Conservation (phyloP, 495 filamentous ascomycete species). For the Podospora didyma region DNA sequence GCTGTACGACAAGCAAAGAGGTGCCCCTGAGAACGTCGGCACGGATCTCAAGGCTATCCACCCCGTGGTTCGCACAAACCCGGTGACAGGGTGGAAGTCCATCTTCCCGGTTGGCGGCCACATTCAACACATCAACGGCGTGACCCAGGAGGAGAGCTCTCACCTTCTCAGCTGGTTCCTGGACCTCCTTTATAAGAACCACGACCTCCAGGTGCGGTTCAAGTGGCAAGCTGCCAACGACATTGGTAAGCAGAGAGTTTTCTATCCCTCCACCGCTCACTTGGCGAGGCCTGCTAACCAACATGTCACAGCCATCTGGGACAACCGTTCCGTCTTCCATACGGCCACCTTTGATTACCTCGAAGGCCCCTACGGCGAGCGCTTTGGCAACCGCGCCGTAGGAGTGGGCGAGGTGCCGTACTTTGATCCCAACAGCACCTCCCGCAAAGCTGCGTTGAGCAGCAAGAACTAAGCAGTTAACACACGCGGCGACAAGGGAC, state of each 20-base stretch:
- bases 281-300: background rate
- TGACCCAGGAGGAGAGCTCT: constrained; percentile 58
- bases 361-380: constrained; percentile 47
- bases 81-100: constrained; percentile 74
- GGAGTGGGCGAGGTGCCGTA: constrained; percentile 65
- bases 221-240: constrained; percentile 60
- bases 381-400: constrained; percentile 59
- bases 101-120: constrained; percentile 64
- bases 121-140: constrained; percentile 58
- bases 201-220: constrained; percentile 68
- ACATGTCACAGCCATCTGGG: constrained; percentile 59
- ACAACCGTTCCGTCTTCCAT: constrained; percentile 67
- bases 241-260: constrained; percentile 34
- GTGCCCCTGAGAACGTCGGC: constrained; percentile 62
- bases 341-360: constrained; percentile 62
- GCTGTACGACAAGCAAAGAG: constrained; percentile 54
- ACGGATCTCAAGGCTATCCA: constrained; percentile 57
- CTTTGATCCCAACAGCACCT: constrained; percentile 56
- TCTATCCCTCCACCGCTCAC: background rate
- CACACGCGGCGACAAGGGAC: background rate
- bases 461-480: no score
- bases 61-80: constrained; percentile 71
- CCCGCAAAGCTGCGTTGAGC: constrained; percentile 49
- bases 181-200: constrained; percentile 61
- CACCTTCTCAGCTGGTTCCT: constrained; percentile 56